Evolutionary conservation across 2,329 filamentous ascomycete genomes (phyloP).

Genomic region (Periconia sp.): DNA sequence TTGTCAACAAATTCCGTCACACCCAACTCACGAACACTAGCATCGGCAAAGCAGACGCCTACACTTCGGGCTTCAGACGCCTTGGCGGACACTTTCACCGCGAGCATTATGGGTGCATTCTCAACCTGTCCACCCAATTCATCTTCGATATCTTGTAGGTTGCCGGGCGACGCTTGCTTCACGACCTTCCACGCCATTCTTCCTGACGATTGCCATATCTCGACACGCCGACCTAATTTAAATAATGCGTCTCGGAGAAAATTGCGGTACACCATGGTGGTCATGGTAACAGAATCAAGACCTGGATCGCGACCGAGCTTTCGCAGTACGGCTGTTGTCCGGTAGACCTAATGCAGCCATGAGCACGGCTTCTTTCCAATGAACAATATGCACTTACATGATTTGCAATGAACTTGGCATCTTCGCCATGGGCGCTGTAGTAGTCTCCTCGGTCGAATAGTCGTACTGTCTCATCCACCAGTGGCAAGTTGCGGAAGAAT

Average conservation of each 20-base stretch:
- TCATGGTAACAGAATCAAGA: constrained; percentile 93
- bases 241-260: constrained; percentile 95
- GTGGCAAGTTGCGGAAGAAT: constrained; percentile 87
- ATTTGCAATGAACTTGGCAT: constrained; percentile 82
- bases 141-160: constrained; percentile 95
- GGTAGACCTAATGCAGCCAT: constrained; percentile 75
- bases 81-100: constrained; percentile 91
- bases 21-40: constrained; percentile 91
- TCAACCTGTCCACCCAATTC: constrained; percentile 88
- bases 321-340: constrained; percentile 93
- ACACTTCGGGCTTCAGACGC: constrained; percentile 83
- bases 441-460: constrained; percentile 95
- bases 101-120: constrained; percentile 89
- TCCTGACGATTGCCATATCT: constrained; percentile 82
- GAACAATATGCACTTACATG: constrained; percentile 61
- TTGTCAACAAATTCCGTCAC: constrained; percentile 99
- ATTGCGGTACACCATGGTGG: constrained; percentile 90
- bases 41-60: constrained; percentile 97
- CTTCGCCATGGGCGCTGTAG: constrained; percentile 90
- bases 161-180: constrained; percentile 92
- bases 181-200: constrained; percentile 90
- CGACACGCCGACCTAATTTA: constrained; percentile 85
- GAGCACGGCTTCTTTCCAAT: background rate
- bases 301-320: constrained; percentile 86
- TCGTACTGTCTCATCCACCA: constrained; percentile 76